Conservation (phyloP, 352 stramenopile genomes). For the Phytopythium cucurbitacearum region DNA sequence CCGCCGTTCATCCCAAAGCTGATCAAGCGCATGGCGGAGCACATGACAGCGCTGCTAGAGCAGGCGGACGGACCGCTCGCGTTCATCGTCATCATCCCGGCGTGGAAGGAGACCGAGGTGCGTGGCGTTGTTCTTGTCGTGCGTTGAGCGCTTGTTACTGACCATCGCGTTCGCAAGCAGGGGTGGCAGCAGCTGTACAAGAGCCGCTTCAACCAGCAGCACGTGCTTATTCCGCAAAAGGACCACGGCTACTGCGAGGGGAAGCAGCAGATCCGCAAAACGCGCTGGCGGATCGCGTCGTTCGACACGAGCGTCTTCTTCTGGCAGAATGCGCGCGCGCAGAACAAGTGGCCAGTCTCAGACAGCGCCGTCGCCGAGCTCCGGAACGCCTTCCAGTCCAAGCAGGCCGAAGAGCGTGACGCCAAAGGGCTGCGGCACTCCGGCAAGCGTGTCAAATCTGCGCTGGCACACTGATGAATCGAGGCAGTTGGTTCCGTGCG, state of each 20-base stretch:
- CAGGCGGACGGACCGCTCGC: slow-evolving; percentile 57
- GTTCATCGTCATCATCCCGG: slow-evolving; percentile 92
- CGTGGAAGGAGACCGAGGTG: slow-evolving; percentile 82
- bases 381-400: slow-evolving; percentile 65
- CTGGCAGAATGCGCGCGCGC: slow-evolving; percentile 89
- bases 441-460: slow-evolving; percentile 57
- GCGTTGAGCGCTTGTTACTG: slow-evolving; percentile 5
- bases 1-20: slow-evolving; percentile 92
- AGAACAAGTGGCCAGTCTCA: slow-evolving; percentile 64
- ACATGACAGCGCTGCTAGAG: slow-evolving; percentile 82
- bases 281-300: slow-evolving; percentile 86
- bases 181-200: slow-evolving; percentile 78
- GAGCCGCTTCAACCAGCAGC: slow-evolving; percentile 70
- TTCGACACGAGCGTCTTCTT: slow-evolving; percentile 97
- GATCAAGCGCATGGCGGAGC: slow-evolving; percentile 88
- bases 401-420: slow-evolving; percentile 73
- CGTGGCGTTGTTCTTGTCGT: neutral
- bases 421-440: slow-evolving; percentile 60
- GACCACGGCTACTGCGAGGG: slow-evolving; percentile 90
- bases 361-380: slow-evolving; percentile 45
- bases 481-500: neutral
- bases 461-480: slow-evolving; percentile 14
- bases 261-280: slow-evolving; percentile 88
- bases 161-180: slow-evolving; percentile 10
- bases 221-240: slow-evolving; percentile 77